These are phyloP conservation scores for Lagenidium sp. DNA, from an alignment of 352 stramenopile genomes.

Conservation along the genomic window DNA sequence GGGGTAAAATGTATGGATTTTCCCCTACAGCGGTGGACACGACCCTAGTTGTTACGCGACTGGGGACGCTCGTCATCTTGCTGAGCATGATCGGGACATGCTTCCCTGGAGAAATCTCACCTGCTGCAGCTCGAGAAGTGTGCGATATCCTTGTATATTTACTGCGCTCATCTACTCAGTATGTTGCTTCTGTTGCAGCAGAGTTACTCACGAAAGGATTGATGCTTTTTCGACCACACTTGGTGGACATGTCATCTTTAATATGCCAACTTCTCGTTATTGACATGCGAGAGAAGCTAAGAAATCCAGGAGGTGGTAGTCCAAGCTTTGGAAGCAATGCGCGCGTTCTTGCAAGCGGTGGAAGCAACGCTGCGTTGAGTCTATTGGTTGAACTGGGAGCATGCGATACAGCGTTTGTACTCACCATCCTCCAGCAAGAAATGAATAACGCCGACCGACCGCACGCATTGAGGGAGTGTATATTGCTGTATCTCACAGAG, in stretches of 20 bases:
- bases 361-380: conserved; percentile 64
- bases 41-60: conserved; percentile 36
- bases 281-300: conserved; percentile 64
- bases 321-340: conserved; percentile 36
- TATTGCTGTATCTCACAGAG: conserved; percentile 72
- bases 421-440: conserved; percentile 68
- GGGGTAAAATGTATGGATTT: conserved; percentile 24
- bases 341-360: conserved; percentile 32
- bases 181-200: conserved; percentile 55
- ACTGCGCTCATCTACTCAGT: conserved; percentile 38
- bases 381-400: conserved; percentile 72
- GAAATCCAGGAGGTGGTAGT: conserved; percentile 21
- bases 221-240: conserved; percentile 75
- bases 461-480: conserved; percentile 59
- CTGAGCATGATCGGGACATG: conserved; percentile 84
- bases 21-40: conserved; percentile 12
- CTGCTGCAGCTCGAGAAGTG: conserved; percentile 61
- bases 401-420: conserved; percentile 70
- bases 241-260: conserved; percentile 71
- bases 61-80: conserved; percentile 69
- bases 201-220: conserved; percentile 77
- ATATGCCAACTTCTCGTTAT: conserved; percentile 66
- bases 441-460: conserved; percentile 72
- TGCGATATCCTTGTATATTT: conserved; percentile 69
- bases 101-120: conserved; percentile 76